Evolutionary conservation across 176 grass and related monocot genomes (phyloP).

Genomic region (Cocos nucifera): DNA sequence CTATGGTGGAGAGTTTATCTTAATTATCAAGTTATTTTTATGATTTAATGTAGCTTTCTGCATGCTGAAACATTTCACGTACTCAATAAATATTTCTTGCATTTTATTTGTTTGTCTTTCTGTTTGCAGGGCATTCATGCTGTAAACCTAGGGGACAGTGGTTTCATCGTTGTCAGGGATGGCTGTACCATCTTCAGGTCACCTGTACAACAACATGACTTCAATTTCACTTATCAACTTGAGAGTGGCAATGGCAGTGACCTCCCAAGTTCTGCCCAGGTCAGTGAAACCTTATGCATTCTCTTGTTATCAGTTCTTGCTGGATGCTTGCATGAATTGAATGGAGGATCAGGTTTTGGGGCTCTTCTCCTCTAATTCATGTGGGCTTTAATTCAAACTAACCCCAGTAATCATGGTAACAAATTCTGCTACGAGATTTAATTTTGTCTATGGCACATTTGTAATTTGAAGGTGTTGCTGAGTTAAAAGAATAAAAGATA

Average conservation of each 20-base stretch:
- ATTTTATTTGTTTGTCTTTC: not conserved
- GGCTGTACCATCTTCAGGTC: conserved; percentile 78
- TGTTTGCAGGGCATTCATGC: conserved; percentile 62
- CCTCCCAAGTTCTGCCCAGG: conserved; percentile 92
- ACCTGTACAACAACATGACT: conserved; percentile 94
- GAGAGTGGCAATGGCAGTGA: conserved; percentile 91
- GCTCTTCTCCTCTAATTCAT: too few relatives aligned
- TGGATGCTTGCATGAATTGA: not conserved
- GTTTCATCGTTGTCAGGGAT: conserved; percentile 84
- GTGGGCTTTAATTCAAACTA: too few relatives aligned
- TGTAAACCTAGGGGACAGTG: conserved; percentile 91
- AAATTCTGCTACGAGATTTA: too few relatives aligned
- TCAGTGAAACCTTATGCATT: conserved; percentile 24
- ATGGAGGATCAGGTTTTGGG: too few relatives aligned
- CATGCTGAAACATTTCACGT: too few relatives aligned
- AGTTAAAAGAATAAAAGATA: too few relatives aligned
- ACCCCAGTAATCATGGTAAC: too few relatives aligned
- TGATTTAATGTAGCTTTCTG: too few relatives aligned
- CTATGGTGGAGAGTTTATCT: too few relatives aligned
- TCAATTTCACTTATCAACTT: conserved; percentile 98
- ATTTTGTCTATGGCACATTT: too few relatives aligned
- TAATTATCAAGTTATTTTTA: too few relatives aligned
- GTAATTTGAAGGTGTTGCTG: too few relatives aligned
- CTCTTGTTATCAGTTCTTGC: not conserved
- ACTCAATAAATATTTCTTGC: not conserved